Base-by-base conservation (phyloP, 768 basidiomycete genomes). In the Amyloporia xantha region DNA sequence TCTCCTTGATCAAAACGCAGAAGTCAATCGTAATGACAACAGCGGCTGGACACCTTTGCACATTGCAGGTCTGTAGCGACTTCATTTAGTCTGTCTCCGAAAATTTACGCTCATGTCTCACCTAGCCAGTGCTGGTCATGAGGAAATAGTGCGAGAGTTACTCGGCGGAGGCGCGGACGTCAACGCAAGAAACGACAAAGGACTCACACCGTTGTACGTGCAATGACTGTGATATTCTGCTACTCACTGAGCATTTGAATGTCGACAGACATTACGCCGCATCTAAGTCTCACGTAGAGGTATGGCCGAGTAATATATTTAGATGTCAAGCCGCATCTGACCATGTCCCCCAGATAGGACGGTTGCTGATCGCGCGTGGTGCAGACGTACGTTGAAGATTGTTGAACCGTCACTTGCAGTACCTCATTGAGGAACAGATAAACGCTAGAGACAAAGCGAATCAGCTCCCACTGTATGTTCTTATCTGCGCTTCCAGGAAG, bases 361-460 rank as follows among this genome's bases (percentile, higher is more conserved):
- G 77, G 67, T 74, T 89, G 30, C 71, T 97, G 53, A 86, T 97
- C 60, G 72, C 81, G 47, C 78, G 88, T 63, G 92, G 93, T 50
- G 94, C 94, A 54, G 91, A 96, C 63, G 94, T 94, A 70, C 61
- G 91, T 77, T 4, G 17, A 26, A 2, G 4, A 5, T 12, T n/a
- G 5, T 28, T 7, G 7, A 4, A 9, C 15, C 24, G 19, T 46
- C 25, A 17, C 30, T 35, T 33, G 33, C 28, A 4, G 15, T 46
- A n/a, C 24, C 15, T n/a, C 5, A 37, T 47, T 6, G n/a, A 5
- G 10, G 3, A 11, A 21, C 61, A 99, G 91, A 88, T 95, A 69
- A 99, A 98, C 61, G 87, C 86, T 38, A 86, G 81, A 68, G 95
- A 99, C 73, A 84, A 82, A 57, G 92, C 94, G 37, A 92, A 87